Conservation (phyloP, 2,329 filamentous ascomycete species). For the Cadophora sp. region DNA sequence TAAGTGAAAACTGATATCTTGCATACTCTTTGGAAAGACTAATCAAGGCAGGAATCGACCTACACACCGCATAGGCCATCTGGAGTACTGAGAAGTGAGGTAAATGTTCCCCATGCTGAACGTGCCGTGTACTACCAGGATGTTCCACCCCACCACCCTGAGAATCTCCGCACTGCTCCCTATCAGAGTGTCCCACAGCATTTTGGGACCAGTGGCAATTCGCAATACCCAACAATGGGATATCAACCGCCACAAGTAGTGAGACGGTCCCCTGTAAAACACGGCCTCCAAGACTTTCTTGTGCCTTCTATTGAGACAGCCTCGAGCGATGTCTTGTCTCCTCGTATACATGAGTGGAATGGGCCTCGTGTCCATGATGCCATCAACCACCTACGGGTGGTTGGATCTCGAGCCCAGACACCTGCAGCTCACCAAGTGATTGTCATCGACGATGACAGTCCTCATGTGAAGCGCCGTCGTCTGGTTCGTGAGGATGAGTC, state of each 20-base stretch:
- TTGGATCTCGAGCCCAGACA: slow-evolving; percentile 33
- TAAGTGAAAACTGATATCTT: slow-evolving; percentile 18
- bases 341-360: slow-evolving; percentile 33
- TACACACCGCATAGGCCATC: slow-evolving; percentile 32
- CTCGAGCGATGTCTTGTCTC: slow-evolving; percentile 37
- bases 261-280: slow-evolving; percentile 38
- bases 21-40: slow-evolving; percentile 27
- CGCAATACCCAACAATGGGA: slow-evolving; percentile 29
- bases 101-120: slow-evolving; percentile 38
- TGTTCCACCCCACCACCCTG: slow-evolving; percentile 22
- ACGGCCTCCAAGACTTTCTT: slow-evolving; percentile 44
- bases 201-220: slow-evolving; percentile 21
- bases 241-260: slow-evolving; percentile 42
- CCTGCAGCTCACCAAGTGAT: slow-evolving; percentile 41
- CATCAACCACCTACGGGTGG: slow-evolving; percentile 29
- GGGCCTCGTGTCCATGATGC: slow-evolving; percentile 24
- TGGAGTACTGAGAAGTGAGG: slow-evolving; percentile 37
- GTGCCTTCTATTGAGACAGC: slow-evolving; percentile 45
- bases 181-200: slow-evolving; percentile 33
- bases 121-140: slow-evolving; percentile 35
- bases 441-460: slow-evolving; percentile 43
- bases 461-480: slow-evolving; percentile 42
- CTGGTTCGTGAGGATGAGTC: slow-evolving; percentile 40
- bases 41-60: slow-evolving; percentile 33
- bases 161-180: background rate